Conservation (phyloP, 768 basidiomycete genomes). For the Chalciporus chontae region DNA sequence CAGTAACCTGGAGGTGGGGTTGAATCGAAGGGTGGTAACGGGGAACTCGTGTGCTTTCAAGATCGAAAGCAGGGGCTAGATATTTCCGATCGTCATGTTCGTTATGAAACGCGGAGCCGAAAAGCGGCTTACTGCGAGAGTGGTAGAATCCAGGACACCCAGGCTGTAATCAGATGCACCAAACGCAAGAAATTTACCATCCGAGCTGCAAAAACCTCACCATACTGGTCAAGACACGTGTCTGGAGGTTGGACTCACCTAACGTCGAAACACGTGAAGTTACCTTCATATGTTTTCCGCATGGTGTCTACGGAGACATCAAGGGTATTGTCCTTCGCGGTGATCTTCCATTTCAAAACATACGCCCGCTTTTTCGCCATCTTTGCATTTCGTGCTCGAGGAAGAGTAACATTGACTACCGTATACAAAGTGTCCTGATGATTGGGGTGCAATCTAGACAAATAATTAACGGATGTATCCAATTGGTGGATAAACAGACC, state of each 20-base stretch:
- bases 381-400: conserved; percentile 55
- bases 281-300: conserved; percentile 73
- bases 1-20: conserved; percentile 72
- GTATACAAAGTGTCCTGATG: conserved; percentile 59
- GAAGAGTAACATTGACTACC: conserved; percentile 63
- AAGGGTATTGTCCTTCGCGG: conserved; percentile 62
- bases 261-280: conserved; percentile 83
- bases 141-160: conserved; percentile 76
- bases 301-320: conserved; percentile 48
- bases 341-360: conserved; percentile 69
- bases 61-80: conserved; percentile 83
- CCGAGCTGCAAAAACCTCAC: conserved; percentile 45
- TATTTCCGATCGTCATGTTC: conserved; percentile 1
- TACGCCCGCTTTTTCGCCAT: conserved; percentile 56
- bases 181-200: conserved; percentile 80
- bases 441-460: conserved; percentile 52
- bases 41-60: conserved; percentile 95
- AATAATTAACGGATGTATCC: conserved; percentile 7
- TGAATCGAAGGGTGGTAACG: conserved; percentile 86
- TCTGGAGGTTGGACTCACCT: conserved; percentile 49
- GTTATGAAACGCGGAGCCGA: background rate
- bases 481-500: conserved; percentile 32
- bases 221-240: conserved; percentile 2
- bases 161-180: conserved; percentile 86
- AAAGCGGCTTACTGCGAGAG: conserved; percentile 58